Conservation (phyloP, 108 stramenopile genomes). For the Epithemia pelagica region DNA sequence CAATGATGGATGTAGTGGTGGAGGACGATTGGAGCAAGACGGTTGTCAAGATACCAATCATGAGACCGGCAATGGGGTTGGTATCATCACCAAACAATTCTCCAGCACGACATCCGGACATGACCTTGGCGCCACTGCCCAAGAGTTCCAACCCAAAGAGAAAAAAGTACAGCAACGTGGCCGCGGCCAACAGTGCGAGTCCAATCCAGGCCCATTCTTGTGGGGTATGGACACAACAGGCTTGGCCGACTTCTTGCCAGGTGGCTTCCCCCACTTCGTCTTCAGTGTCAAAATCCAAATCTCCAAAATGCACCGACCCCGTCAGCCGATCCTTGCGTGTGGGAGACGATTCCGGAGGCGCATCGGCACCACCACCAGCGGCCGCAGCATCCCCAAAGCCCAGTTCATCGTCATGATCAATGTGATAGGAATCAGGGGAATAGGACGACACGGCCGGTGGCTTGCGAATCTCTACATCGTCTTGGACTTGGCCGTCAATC, state of each 20-base stretch:
- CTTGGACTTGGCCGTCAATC: no score
- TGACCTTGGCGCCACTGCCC: conserved; percentile 72
- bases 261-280: conserved; percentile 50
- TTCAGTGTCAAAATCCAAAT: conserved; percentile 34
- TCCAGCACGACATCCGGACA: conserved; percentile 77
- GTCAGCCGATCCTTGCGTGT: conserved; percentile 51
- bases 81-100: conserved; percentile 65
- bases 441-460: no score
- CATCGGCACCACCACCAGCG: no score
- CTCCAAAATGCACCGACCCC: conserved; percentile 62
- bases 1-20: conserved; percentile 88
- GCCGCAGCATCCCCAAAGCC: no score
- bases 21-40: conserved; percentile 83
- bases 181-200: conserved; percentile 35
- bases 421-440: no score
- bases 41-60: conserved; percentile 78
- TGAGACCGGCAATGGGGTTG: conserved; percentile 82
- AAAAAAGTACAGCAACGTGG: conserved; percentile 89
- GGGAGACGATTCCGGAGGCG: no score
- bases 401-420: no score
- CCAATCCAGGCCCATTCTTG: conserved; percentile 48
- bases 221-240: conserved; percentile 66
- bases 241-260: conserved; percentile 65
- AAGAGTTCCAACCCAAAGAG: conserved; percentile 75
- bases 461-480: no score